Base-by-base conservation (phyloP, 2,329 filamentous ascomycete genomes). In the Ophiostoma sp. region DNA sequence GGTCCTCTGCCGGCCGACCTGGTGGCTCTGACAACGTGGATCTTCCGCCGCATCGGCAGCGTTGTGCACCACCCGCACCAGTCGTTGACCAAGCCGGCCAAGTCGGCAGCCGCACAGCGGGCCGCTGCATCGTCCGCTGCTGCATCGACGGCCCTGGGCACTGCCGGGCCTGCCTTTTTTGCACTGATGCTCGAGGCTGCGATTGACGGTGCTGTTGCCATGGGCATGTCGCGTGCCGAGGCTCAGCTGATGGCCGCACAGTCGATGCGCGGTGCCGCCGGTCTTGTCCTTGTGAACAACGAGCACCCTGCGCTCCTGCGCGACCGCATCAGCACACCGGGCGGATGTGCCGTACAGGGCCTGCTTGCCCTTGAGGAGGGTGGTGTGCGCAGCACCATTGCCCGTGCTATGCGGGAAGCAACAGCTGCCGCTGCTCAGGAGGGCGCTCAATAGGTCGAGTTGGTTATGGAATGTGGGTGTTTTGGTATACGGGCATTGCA, bases 211-310 rank as follows among this genome's bases (percentile, higher is more conserved):
- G 91, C 88, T 4, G 90, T 94, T 1, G 90, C 91, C 17, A 92
- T 93, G 88, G 91, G 91, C 0, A 76, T 94, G 41, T 90, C 90
- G 4, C 83, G 90, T 67, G 85, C 84, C 1, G 90, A 93, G 76
- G 91, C 91, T 0, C 87, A 89, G 77, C 81, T 86, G 72, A 93
- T 94, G 90, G 90, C 90, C 35, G 89, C 90, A 1, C 91, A 94
- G 81, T 88, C 88, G 15, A 92, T 93, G 89, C 84, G 86, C 74
- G 91, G 91, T 31, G 87, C 89, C 0, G 89, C 90, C 0, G 87
- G 85, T 0, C 76, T 94, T 75, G 87, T 94, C 13, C 82, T 91
- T 70, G 84, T 80, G 69, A 52, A 71, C 62, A 90, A 90, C 17
- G 90, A 93, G 77, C 91, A 94, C 78, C 92, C 91, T 1, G 90